Base-by-base conservation (phyloP, 108 stramenopile species). In the Bacterosira constricta region DNA sequence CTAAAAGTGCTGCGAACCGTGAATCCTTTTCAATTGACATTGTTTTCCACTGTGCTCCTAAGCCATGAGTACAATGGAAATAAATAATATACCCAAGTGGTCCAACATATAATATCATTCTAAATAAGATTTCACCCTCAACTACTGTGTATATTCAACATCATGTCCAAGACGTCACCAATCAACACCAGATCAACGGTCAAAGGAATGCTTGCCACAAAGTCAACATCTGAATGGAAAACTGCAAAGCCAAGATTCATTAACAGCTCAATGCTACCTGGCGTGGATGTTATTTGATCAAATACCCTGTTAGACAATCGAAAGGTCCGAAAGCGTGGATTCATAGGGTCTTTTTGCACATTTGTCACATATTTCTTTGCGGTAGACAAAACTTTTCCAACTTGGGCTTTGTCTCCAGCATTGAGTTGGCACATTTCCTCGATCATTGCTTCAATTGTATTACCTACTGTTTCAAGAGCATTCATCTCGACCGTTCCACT, bases 261-360 rank as follows among this genome's bases (percentile, higher is more conserved):
- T 42, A 90, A 63, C 3, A 90, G 46, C 29, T 72, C 68, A 32
- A 89, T 38, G 20, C 86, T 79, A 31, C 86, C 87, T 31, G 78
- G 54, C 21, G 73, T 76, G 8, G 85, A 71, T 7, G 81, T 79
- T 4, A 94, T 80, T 38, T 73, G 77, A 74, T 94, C 92, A 18
- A 86, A 90, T 0, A 94, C 79, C 56, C 81, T 88, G 61, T 94
- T 90, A 62, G 79, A 68, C 12, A 88, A 69, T 61, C 86, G 84
- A 66, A 94, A 80, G 17, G 46, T 66, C 20, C 92, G 85, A 69
- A 83, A 91, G 54, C 88, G 84, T 6, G 81, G 81, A 18, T 84
- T 83, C 37, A 76, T 83, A 27, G 88, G 90, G 13, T 83, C 73
- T 44, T 83, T 81, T 18, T 50, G 45, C 25, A 76, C 78, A 72